Base-by-base conservation (phyloP, 441 rosid genomes). In the Brassica hybrid region DNA sequence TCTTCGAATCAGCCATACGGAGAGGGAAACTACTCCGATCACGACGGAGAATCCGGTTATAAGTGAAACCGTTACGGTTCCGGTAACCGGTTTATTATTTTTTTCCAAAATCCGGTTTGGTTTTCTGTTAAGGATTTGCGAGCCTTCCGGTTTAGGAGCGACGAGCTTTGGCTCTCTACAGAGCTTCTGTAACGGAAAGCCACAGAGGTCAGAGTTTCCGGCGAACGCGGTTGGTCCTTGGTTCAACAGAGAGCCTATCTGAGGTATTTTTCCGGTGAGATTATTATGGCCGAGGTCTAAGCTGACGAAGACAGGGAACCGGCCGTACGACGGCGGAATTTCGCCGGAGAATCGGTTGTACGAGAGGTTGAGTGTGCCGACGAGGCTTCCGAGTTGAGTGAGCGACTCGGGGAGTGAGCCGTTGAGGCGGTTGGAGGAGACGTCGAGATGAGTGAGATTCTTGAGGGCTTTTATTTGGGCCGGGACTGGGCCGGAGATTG, bases 151-250 rank as follows among this genome's bases (percentile, higher is more conserved):
- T 71, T 83, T 86, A 12, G 81, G 69, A 62, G 71, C 23, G 61
- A 80, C 60, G 71, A 66, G 17, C n/a, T 81, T 72, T 13, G 86
- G 78, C 56, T 86, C 91, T 1, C 88, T 86, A 72, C 98, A 94
- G 1, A 72, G 80, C 80, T 77, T 86, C 65, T 80, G 87, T 74
- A 94, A 14, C 0, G 98, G 98, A 80, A 94, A 94, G 23, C 98
- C 98, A 56, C 98, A 94, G 9, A 94, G 91, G 62, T 83, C 66
- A 0, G 89, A 89, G 76, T 94, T 94, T 57, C 92, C 97, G 0
- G 91, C 66, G 75, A 94, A 94, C 25, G 97, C 97, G 3, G 94
- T 92, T 5, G 98, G 97, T 8, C 98, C 98, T 73, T 94, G 98
- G 80, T 88, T 94, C 76, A 94, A 67, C 64, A 94, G 69, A 30